Evolutionary conservation across 768 basidiomycete species (phyloP).

Genomic region (Leucosporidium creatinivorum): DNA sequence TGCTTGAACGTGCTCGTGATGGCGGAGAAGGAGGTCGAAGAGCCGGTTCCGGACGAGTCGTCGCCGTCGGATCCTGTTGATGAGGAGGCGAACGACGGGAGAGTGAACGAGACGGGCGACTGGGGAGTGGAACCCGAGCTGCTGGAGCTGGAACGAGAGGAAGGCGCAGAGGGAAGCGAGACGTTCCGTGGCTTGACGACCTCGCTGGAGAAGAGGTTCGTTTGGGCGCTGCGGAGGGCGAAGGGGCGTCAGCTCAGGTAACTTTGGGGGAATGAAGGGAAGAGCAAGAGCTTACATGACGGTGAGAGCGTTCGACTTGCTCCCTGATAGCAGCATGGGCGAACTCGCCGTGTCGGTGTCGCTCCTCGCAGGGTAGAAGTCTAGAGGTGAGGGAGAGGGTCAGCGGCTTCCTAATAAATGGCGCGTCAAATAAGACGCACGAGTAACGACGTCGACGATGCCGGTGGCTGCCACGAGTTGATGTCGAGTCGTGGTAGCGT

Average conservation of each 20-base stretch:
- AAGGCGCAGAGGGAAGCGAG: neutral
- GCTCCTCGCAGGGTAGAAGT: slow-evolving; percentile 30
- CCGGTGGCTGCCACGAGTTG: slow-evolving; percentile 38
- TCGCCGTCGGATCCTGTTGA: neutral
- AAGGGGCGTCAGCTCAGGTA: neutral
- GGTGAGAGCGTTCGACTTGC: neutral
- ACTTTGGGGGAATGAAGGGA: no score
- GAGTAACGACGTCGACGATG: slow-evolving; percentile 41
- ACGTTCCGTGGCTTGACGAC: neutral
- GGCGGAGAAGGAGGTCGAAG: slow-evolving; percentile 17
- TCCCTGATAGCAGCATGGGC: neutral
- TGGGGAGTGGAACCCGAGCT: neutral
- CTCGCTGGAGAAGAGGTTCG: neutral
- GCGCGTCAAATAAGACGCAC: slow-evolving; percentile 35
- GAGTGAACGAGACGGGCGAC: neutral
- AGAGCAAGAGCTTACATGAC: neutral
- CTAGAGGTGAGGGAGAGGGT: neutral
- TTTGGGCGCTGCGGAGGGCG: neutral
- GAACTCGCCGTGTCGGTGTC: neutral
- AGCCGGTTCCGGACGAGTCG: neutral
- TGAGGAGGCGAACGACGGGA: neutral
- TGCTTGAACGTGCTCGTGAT: slow-evolving; percentile 36
- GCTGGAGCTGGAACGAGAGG: neutral
- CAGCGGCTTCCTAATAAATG: neutral
- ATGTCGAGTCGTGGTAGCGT: slow-evolving; percentile 40